Conservation (phyloP, 2,329 filamentous ascomycete species). For the Ceratocystis huliohia region DNA sequence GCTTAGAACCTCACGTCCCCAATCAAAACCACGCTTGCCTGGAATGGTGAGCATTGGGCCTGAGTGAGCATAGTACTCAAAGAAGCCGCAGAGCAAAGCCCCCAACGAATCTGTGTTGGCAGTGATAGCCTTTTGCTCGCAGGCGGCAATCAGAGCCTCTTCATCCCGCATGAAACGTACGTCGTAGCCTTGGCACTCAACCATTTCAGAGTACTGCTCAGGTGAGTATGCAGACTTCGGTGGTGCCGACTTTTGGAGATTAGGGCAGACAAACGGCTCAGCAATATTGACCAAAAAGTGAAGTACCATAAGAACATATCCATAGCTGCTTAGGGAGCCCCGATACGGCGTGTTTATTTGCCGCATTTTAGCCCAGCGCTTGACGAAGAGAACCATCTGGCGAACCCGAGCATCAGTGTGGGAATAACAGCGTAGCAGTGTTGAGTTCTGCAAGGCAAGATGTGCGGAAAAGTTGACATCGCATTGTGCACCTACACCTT, state of each 20-base stretch:
- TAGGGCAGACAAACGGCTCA: slow-evolving; percentile 69
- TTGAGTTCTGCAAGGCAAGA: slow-evolving; percentile 71
- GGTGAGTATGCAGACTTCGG: slow-evolving; percentile 29
- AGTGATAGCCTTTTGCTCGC: slow-evolving; percentile 46
- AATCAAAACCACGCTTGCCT: slow-evolving; percentile 53
- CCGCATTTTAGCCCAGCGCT: slow-evolving; percentile 76
- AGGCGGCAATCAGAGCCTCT: slow-evolving; percentile 50
- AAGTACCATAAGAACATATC: slow-evolving; percentile 82
- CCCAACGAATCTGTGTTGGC: slow-evolving; percentile 59
- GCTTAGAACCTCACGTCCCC: slow-evolving; percentile 68
- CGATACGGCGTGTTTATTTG: slow-evolving; percentile 79
- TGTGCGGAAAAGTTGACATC: slow-evolving; percentile 87
- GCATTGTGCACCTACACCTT: slow-evolving; percentile 68
- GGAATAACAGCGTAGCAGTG: slow-evolving; percentile 71
- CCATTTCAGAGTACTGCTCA: slow-evolving; percentile 30
- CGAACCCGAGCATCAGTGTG: slow-evolving; percentile 65
- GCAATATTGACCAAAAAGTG: slow-evolving; percentile 80
- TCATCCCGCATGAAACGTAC: slow-evolving; percentile 72
- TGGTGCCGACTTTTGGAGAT: slow-evolving; percentile 53
- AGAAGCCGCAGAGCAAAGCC: slow-evolving; percentile 66
- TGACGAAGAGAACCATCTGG: slow-evolving; percentile 71
- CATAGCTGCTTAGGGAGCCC: slow-evolving; percentile 78
- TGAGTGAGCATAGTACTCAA: slow-evolving; percentile 66
- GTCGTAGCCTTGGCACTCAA: slow-evolving; percentile 49
- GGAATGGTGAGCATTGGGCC: slow-evolving; percentile 39